Percentiles rank a stretch among this genome's conserved stretches.
Conservation (phyloP, 768 basidiomycete species). For the Grammothele lineata region DNA sequence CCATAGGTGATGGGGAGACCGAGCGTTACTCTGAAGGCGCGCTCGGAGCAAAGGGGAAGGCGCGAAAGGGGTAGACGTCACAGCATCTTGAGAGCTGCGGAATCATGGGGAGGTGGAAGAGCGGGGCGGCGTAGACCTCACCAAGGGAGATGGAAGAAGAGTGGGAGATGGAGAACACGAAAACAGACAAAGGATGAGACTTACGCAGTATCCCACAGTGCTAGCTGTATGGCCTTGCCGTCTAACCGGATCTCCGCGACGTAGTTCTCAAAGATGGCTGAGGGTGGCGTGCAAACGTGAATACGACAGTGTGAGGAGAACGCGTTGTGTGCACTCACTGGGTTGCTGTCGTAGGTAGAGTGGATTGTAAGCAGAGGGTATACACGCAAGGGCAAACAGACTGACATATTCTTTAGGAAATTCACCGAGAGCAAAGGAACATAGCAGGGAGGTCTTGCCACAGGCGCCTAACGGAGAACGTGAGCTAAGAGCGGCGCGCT, state of each 20-base stretch:
- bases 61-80: no score
- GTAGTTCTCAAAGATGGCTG: constrained; percentile 97
- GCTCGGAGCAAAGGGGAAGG: no score
- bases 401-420: constrained; percentile 95
- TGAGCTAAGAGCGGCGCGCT: no score
- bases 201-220: constrained; percentile 99
- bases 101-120: no score
- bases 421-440: constrained; percentile 90
- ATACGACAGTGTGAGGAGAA: background rate
- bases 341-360: constrained; percentile 40
- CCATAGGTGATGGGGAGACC: no score
- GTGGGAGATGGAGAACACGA: no score
- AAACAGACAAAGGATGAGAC: background rate
- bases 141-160: no score
- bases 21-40: no score
- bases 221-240: constrained; percentile 95
- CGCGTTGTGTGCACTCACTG: constrained; percentile 37
- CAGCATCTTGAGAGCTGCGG: no score
- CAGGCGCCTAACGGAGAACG: constrained; percentile 65
- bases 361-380: background rate
- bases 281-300: constrained; percentile 5
- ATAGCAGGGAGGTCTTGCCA: constrained; percentile 90
- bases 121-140: no score
- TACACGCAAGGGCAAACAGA: constrained; percentile 17
- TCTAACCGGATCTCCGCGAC: constrained; percentile 98